Evolutionary conservation across 1,284 basidiomycete genomes (phyloP), one percentile per base, ranked within the genome.

Genomic region (Chondrostereum purpureum): DNA sequence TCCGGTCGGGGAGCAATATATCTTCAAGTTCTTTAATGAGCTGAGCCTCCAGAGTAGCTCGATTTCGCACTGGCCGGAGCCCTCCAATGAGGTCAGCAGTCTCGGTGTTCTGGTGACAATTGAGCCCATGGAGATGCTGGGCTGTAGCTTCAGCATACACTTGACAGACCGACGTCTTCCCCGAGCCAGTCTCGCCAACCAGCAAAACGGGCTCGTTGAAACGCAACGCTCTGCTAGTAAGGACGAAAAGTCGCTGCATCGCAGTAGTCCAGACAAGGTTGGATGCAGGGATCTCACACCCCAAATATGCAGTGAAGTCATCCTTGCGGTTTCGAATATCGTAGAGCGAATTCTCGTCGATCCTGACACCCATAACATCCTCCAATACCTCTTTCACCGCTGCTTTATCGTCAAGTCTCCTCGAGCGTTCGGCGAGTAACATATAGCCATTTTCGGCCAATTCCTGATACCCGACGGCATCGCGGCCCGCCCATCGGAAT

Each of bases 81-180:
- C 92, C 91, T 31, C 96, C 96, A 41, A 99, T 89, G 33, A 99
- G 71, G 64, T 99, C 96, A 5, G 95, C 92, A 0, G 95, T 96
- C 67, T 99, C 96, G n/a, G 95, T 99, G 60, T 98, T 99, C 63
- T 98, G 94, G 63, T 99, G 96, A 59, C 95, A 99, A 58, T 92
- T 98, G 56, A 99, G 79, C 5, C 81, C 76, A 53, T 87, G 72
- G 13, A 99, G 70, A 33, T 66, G 67, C 54, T 81, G 80, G 22
- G 67, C 67, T 19, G 80, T 69, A 3, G 82, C 81, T 39, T 80
- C 72, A 0, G 94, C 88, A 49, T 90, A 86, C 5, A 94, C 70
- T 60, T 99, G 92, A 58, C 95, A 98, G 17, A 98, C 88, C 0
- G 93, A 95, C 0, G 96, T 99, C 68, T 99, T 99, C 5, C 96